Evolutionary conservation across 2,329 filamentous ascomycete species (phyloP), one percentile per base, ranked within the genome.

Genomic region (Aspergillus sp.): DNA sequence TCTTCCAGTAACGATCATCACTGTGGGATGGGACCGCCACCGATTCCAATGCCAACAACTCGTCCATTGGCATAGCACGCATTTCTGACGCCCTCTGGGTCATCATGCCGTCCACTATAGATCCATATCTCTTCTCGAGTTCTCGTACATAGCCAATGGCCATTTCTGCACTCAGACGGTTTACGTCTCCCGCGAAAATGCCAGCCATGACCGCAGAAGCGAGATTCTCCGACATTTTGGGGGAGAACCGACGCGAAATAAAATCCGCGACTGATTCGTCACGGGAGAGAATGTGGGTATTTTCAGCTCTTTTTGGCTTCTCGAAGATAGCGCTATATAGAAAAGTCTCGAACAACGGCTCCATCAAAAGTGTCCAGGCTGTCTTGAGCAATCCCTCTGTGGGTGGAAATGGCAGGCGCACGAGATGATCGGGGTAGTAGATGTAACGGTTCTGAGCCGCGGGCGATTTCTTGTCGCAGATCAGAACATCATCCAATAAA

Each of bases 141-240:
- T 82, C 64, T 70, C 81, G 81, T 0, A 80, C 59, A 25, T 76
- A 66, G 9, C 88, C 78, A 41, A 89, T 72, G 43, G 90, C 79
- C 54, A 86, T 87, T 67, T 86, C 87, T 51, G 86, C 87, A 75
- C 92, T 97, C 54, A 98, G 80, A 71, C 89, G 84, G 73, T 91
- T 87, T 51, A 96, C 86, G 76, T 97, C 91, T 5, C 95, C 95
- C 21, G 93, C 95, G 75, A 96, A 97, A 60, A 98, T 92, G 45
- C 95, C 95, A 75, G 98, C 95, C 56, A 92, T 76, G 2, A 87
- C 72, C 1, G 89, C 92, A 5, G 92, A 97, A 6, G 87, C 77
- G 17, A 97, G 57, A 68, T 96, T 93, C 67, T 95, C 83, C 13
- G 87, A 86, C 6, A 90, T 65, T 36, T 80, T 74, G 21, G 81